These are phyloP conservation scores for Lithospermum erythrorhizon DNA, from an alignment of 257 asterid genomes.

Conservation along the genomic window DNA sequence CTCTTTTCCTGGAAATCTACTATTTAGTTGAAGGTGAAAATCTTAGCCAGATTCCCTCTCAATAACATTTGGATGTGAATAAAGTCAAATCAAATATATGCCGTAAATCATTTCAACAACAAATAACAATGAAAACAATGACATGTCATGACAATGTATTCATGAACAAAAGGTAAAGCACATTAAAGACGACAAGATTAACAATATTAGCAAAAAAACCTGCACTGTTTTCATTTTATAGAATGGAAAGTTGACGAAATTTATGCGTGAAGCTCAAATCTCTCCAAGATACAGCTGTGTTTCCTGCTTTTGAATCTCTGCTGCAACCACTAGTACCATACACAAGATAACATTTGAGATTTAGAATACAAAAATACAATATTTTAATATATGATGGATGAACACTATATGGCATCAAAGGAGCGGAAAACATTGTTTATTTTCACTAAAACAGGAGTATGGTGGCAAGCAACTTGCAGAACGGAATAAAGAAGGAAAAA, in stretches of 20 bases:
- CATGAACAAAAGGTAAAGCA: neutral
- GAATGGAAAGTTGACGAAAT: slow-evolving; percentile 3
- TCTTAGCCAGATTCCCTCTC: neutral
- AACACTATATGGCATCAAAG: too few species aligned
- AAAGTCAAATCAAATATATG: neutral
- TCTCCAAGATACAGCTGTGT: neutral
- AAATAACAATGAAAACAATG: neutral
- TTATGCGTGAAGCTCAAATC: slow-evolving; percentile 14
- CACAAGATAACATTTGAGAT: neutral
- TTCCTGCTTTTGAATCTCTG: neutral
- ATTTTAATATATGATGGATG: too few species aligned
- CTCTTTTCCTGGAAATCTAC: too few species aligned
- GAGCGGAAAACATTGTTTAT: too few species aligned
- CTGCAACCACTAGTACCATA: slow-evolving; percentile 3
- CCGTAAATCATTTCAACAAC: neutral
- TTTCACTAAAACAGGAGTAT: too few species aligned
- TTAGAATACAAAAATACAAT: too few species aligned
- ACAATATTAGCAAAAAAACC: slow-evolving; percentile 5
- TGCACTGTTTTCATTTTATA: slow-evolving; percentile 15
- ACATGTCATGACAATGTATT: neutral
- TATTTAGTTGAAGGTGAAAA: neutral
- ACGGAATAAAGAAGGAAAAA: too few species aligned
- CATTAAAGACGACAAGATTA: neutral
- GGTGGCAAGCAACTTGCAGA: too few species aligned
- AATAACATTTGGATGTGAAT: neutral